Conservation (phyloP, 2,329 filamentous ascomycete genomes). For the Clonostachys byssicola region DNA sequence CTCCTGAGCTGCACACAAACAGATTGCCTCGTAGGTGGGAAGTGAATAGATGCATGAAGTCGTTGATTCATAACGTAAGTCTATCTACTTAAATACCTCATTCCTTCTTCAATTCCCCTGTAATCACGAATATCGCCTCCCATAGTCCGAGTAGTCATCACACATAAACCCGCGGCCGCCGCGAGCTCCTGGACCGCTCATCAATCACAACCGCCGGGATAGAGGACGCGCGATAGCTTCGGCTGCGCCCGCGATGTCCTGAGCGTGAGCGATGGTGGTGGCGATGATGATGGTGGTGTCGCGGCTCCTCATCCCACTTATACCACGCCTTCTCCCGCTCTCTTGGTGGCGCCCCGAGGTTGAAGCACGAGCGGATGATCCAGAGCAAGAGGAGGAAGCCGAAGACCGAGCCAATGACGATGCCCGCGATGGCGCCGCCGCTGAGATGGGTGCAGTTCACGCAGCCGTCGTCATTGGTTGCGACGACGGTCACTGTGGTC, state of each 20-base stretch:
- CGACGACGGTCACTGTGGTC: conserved; percentile 22
- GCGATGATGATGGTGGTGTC: conserved; percentile 6
- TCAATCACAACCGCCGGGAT: neutral
- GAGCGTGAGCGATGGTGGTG: neutral
- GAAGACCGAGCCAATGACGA: conserved; percentile 41
- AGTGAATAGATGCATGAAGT: no score
- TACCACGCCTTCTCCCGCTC: conserved; percentile 22
- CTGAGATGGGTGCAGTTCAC: conserved; percentile 21
- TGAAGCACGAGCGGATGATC: conserved; percentile 39
- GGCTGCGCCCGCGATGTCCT: neutral
- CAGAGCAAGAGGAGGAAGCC: conserved; percentile 41
- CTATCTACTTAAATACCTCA: no score
- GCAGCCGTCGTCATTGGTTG: conserved; percentile 7
- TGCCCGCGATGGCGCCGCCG: conserved; percentile 46
- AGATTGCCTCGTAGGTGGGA: no score
- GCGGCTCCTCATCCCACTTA: conserved; percentile 13
- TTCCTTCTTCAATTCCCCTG: no score
- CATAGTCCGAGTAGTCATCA: no score
- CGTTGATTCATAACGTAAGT: no score
- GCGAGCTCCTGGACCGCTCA: neutral
- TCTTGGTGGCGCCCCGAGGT: conserved; percentile 26
- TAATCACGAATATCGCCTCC: no score
- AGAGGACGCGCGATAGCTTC: neutral
- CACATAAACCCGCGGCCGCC: no score
- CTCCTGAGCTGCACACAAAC: no score